A percentile compares a stretch with the other conserved stretches of the same genome.
Conservation (phyloP, 768 basidiomycete species). For the Phylloporus sp. region DNA sequence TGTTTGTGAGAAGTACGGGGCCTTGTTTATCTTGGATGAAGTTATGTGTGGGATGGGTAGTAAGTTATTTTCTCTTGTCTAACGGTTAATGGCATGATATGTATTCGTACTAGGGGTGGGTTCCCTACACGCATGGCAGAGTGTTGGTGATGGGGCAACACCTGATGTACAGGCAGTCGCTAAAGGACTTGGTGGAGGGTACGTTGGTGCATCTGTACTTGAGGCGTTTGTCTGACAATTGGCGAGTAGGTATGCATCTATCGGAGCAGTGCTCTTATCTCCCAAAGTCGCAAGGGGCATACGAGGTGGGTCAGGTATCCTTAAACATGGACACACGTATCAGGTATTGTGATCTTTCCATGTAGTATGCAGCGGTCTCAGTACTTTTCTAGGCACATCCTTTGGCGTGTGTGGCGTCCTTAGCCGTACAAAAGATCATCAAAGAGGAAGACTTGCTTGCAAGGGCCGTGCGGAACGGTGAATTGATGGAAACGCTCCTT, state of each 20-base stretch:
- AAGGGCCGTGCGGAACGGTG: slow-evolving; percentile 57
- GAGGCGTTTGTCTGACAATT: slow-evolving; percentile 4
- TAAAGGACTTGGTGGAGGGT: slow-evolving; percentile 90
- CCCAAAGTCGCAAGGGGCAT: slow-evolving; percentile 69
- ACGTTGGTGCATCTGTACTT: slow-evolving; percentile 23
- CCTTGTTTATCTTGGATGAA: slow-evolving; percentile 82
- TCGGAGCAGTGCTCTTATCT: slow-evolving; percentile 79
- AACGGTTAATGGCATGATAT: background rate
- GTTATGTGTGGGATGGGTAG: slow-evolving; percentile 93
- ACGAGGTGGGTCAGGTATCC: slow-evolving; percentile 60
- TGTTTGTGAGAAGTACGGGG: slow-evolving; percentile 70
- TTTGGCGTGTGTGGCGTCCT: slow-evolving; percentile 69
- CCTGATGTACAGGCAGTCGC: slow-evolving; percentile 89
- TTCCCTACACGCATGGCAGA: slow-evolving; percentile 83
- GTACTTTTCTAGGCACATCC: slow-evolving; percentile 55
- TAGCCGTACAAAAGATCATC: slow-evolving; percentile 79
- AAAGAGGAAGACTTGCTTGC: slow-evolving; percentile 64
- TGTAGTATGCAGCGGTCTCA: slow-evolving; percentile 1
- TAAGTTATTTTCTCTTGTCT: slow-evolving; percentile 35
- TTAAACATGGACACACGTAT: slow-evolving; percentile 87
- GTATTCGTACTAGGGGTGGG: slow-evolving; percentile 68
- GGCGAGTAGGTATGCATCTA: slow-evolving; percentile 61
- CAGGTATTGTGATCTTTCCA: slow-evolving; percentile 42
- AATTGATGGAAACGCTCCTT: slow-evolving; percentile 56
- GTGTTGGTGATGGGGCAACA: slow-evolving; percentile 67